Evolutionary conservation across 169 alveolate genomes (phyloP).

Genomic region (Theileria orientalis): DNA sequence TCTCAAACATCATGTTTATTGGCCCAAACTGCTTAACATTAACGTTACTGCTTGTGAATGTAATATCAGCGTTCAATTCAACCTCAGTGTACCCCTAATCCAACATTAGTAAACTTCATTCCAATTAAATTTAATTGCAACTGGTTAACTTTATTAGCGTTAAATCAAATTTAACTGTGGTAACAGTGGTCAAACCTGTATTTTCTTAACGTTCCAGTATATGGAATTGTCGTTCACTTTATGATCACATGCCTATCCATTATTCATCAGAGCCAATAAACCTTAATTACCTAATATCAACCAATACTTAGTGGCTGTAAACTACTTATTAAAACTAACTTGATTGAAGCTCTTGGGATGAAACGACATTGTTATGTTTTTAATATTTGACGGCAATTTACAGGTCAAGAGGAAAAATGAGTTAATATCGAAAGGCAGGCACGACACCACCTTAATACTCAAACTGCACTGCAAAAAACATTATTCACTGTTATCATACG

Average conservation of each 20-base stretch:
- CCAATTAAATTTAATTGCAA: too few species aligned
- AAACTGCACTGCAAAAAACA: constrained; percentile 4
- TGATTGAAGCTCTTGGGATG: background rate
- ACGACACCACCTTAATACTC: constrained; percentile 18
- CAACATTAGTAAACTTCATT: background rate
- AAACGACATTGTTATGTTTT: background rate
- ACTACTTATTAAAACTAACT: background rate
- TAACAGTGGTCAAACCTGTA: constrained; percentile 17
- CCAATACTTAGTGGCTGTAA: too few species aligned
- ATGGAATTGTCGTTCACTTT: constrained; percentile 16
- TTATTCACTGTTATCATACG: too few species aligned
- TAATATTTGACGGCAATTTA: constrained; percentile 22
- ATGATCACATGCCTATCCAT: constrained; percentile 25
- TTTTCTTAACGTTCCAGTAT: constrained; percentile 30
- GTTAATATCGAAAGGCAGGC: constrained; percentile 37
- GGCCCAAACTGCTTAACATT: constrained; percentile 56
- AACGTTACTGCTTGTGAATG: background rate
- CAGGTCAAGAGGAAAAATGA: constrained; percentile 37
- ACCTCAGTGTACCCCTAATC: constrained; percentile 39
- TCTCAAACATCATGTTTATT: constrained; percentile 64
- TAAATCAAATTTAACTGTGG: too few species aligned
- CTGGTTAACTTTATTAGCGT: too few species aligned
- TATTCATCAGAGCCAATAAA: background rate
- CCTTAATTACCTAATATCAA: background rate
- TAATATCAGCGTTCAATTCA: constrained; percentile 14